phyloP scores from a whole-genome alignment of 2,329 filamentous ascomycete genomes.

The Hypocreales sp. region DNA sequence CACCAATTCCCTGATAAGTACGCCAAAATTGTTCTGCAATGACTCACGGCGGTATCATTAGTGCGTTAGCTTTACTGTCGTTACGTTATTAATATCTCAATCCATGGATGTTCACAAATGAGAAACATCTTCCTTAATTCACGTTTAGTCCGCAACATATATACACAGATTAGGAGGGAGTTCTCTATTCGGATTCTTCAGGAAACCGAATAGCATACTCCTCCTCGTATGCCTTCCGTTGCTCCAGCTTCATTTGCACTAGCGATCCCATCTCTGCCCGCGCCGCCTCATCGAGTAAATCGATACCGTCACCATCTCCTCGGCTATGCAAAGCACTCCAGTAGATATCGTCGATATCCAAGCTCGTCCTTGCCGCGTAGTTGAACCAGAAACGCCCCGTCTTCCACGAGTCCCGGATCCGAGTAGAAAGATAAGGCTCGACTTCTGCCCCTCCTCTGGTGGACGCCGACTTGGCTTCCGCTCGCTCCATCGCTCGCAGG shows the following conservation, averaged over 20 bases:
- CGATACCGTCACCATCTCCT: slow-evolving; percentile 8
- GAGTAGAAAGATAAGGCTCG: slow-evolving; percentile 6
- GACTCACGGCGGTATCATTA: too few relatives aligned
- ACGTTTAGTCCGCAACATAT: too few relatives aligned
- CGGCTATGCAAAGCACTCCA: slow-evolving; percentile 13
- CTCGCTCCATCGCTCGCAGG: slow-evolving; percentile 15
- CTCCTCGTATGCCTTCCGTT: slow-evolving; percentile 13
- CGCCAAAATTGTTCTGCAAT: too few relatives aligned
- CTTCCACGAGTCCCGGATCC: slow-evolving; percentile 19
- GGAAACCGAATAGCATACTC: slow-evolving; percentile 13
- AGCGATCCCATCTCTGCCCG: slow-evolving; percentile 11
- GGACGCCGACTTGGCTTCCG: slow-evolving; percentile 7
- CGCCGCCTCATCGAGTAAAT: slow-evolving; percentile 9
- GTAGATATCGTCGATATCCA: slow-evolving; percentile 19
- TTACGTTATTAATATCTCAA: too few relatives aligned
- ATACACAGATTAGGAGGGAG: too few relatives aligned
- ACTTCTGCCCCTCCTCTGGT: background rate
- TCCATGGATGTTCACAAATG: too few relatives aligned
- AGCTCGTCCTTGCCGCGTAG: slow-evolving; percentile 17
- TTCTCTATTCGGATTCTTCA: too few relatives aligned
- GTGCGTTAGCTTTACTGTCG: too few relatives aligned
- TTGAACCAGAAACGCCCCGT: too few relatives aligned
- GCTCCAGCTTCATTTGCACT: slow-evolving; percentile 12
- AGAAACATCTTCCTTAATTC: too few relatives aligned
- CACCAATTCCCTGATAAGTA: too few relatives aligned